phyloP scores from a whole-genome alignment of 1,139 yeast species.

The Blastobotrys elegans region DNA sequence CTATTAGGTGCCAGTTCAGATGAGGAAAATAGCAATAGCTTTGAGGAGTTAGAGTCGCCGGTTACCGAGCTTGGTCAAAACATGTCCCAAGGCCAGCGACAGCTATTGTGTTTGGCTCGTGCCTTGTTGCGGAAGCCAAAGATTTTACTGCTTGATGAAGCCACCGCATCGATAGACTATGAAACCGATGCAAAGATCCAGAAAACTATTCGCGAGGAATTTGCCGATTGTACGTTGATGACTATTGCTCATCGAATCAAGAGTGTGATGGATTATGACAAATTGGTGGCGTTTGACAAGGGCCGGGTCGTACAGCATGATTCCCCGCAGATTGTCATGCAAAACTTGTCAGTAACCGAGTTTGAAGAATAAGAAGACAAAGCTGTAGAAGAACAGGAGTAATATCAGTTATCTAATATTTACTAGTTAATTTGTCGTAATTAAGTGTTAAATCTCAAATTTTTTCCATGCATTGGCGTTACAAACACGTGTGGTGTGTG shows the following conservation, averaged over 20 bases:
- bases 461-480: no score
- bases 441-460: no score
- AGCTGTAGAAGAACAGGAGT: no score
- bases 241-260: slow-evolving; percentile 77
- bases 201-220: slow-evolving; percentile 55
- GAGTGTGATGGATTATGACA: slow-evolving; percentile 62
- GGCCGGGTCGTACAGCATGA: slow-evolving; percentile 71
- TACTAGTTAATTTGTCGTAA: no score
- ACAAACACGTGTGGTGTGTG: no score
- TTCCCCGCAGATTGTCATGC: slow-evolving; percentile 38
- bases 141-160: slow-evolving; percentile 68
- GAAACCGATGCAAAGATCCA: slow-evolving; percentile 72
- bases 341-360: background rate
- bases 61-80: slow-evolving; percentile 56
- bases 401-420: no score
- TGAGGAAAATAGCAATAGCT: slow-evolving; percentile 46
- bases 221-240: slow-evolving; percentile 60
- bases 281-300: slow-evolving; percentile 54
- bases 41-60: slow-evolving; percentile 27
- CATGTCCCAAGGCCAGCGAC: slow-evolving; percentile 72
- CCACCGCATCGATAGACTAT: slow-evolving; percentile 80
- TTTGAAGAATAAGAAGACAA: background rate
- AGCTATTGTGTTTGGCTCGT: slow-evolving; percentile 66
- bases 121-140: slow-evolving; percentile 59
- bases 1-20: slow-evolving; percentile 21